Evolutionary conservation across 1,284 basidiomycete genomes (phyloP).

Genomic region (Marasmius tenuissimus): DNA sequence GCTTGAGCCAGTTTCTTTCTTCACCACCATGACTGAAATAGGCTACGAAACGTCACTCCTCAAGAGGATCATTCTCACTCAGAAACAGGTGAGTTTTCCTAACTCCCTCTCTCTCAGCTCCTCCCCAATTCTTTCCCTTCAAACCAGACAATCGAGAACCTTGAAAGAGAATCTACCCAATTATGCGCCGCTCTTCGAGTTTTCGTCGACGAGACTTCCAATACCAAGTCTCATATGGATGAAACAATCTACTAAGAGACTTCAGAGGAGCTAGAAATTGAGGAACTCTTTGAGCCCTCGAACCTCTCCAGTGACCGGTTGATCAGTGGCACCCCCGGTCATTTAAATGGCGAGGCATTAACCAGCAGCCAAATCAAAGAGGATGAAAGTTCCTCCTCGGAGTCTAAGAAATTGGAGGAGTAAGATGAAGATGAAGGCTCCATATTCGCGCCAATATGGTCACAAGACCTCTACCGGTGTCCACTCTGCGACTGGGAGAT

Average conservation of each 20-base stretch:
- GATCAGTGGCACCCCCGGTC: no score
- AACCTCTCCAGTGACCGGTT: no score
- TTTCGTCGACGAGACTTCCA: neutral
- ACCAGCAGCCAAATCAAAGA: neutral
- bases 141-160: neutral
- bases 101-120: neutral
- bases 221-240: neutral
- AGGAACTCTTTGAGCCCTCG: neutral
- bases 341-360: neutral
- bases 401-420: neutral
- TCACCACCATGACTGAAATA: no score
- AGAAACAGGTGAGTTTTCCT: neutral
- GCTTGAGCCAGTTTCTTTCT: no score
- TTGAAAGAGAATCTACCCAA: neutral
- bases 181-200: neutral
- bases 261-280: neutral
- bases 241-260: neutral
- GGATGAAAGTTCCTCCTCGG: neutral
- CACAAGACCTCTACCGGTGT: neutral
- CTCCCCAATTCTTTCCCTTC: neutral
- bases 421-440: neutral
- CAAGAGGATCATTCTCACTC: neutral
- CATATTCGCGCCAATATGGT: neutral
- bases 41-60: no score
- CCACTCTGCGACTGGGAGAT: neutral